These are phyloP conservation scores for Syzygium oleosum DNA, from an alignment of 345 rosid species.

Conservation along the genomic window DNA sequence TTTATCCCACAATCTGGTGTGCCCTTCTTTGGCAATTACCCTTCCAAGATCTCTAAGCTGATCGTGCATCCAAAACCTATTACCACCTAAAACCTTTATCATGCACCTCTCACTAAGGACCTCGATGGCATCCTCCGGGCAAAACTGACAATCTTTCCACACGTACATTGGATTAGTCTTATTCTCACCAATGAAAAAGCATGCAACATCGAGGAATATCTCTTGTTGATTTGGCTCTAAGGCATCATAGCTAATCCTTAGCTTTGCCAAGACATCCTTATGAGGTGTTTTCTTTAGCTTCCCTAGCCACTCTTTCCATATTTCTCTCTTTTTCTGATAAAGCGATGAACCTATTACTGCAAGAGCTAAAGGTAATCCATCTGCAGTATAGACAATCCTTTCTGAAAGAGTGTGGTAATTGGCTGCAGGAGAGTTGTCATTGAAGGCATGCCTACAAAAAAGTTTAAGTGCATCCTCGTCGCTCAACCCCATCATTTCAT, in stretches of 20 bases:
- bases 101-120: accelerated
- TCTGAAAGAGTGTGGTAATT: accelerated
- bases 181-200: accelerated
- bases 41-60: too few relatives aligned
- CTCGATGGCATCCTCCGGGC: accelerated
- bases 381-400: accelerated
- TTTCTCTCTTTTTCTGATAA: accelerated
- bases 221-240: accelerated
- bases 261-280: not conserved
- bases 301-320: not conserved
- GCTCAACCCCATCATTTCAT: too few relatives aligned
- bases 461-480: too few relatives aligned
- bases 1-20: too few relatives aligned
- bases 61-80: too few relatives aligned
- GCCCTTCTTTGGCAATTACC: too few relatives aligned
- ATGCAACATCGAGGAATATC: not conserved
- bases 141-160: accelerated
- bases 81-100: too few relatives aligned
- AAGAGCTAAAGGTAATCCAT: too few relatives aligned
- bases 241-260: not conserved
- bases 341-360: not conserved
- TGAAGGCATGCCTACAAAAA: too few relatives aligned
- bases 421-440: accelerated
- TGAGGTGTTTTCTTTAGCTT: accelerated
- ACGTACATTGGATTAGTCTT: not conserved